Percentiles rank a stretch among this genome's conserved stretches.
phyloP scores from a whole-genome alignment of 2,329 filamentous ascomycete genomes.

The Shiraia bambusicola region DNA sequence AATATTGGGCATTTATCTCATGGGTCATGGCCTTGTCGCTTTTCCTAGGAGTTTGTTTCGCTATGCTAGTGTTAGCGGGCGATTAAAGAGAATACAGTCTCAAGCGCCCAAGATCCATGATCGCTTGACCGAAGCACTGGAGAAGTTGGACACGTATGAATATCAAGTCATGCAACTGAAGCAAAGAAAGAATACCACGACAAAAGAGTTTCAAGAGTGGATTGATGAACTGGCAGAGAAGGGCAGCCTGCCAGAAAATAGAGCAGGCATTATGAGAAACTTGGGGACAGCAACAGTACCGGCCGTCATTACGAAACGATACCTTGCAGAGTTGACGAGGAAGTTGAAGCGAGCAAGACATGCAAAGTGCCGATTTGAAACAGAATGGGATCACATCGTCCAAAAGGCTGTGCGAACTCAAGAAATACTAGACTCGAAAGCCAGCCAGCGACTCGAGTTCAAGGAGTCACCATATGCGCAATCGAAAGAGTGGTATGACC shows the following conservation, averaged over 20 bases:
- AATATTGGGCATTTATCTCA: slow-evolving; percentile 88
- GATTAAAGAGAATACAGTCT: slow-evolving; percentile 72
- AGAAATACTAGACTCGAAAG: slow-evolving; percentile 78
- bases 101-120: slow-evolving; percentile 83
- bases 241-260: slow-evolving; percentile 65
- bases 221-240: slow-evolving; percentile 90
- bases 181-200: slow-evolving; percentile 76
- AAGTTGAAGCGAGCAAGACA: slow-evolving; percentile 80
- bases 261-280: slow-evolving; percentile 34
- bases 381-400: slow-evolving; percentile 82
- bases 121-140: slow-evolving; percentile 79
- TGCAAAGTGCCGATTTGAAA: slow-evolving; percentile 76
- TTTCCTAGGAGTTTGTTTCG: slow-evolving; percentile 81
- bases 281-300: slow-evolving; percentile 58
- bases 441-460: slow-evolving; percentile 79
- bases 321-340: slow-evolving; percentile 84
- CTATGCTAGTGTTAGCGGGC: slow-evolving; percentile 73
- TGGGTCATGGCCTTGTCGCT: slow-evolving; percentile 94
- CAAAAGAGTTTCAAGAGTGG: slow-evolving; percentile 81
- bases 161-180: slow-evolving; percentile 76
- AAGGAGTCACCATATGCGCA: slow-evolving; percentile 54
- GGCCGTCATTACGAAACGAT: slow-evolving; percentile 86
- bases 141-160: slow-evolving; percentile 78
- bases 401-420: slow-evolving; percentile 74
- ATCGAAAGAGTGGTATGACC: slow-evolving; percentile 46